Evolutionary conservation across 2,329 filamentous ascomycete species (phyloP).

Genomic region (Kalaharituber pfeilii): DNA sequence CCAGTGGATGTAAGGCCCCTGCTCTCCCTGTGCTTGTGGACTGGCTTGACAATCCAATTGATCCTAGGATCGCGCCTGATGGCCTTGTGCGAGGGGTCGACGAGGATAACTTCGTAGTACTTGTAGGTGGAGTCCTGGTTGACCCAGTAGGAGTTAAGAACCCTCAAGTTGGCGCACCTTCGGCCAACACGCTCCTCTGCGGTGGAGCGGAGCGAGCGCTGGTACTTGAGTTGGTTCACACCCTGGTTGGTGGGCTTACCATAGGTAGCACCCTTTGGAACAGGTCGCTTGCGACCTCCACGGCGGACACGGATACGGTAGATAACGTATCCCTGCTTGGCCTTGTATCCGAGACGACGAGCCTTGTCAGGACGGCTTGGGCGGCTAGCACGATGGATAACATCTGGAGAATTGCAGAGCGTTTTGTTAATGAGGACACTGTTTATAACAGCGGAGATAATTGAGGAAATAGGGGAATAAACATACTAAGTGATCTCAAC

Average conservation of each 20-base stretch:
- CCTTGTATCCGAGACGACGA: conserved; percentile 99
- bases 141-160: conserved; percentile 99
- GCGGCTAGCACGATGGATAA: conserved; percentile 97
- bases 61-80: conserved; percentile 98
- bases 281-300: conserved; percentile 96
- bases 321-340: conserved; percentile 99
- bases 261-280: conserved; percentile 94
- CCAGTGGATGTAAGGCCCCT: conserved; percentile 95
- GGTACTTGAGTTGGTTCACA: conserved; percentile 99
- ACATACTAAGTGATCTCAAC: conserved; percentile 26
- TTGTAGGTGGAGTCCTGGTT: conserved; percentile 99
- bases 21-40: conserved; percentile 99
- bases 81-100: conserved; percentile 99
- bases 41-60: conserved; percentile 99
- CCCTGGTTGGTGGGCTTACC: conserved; percentile 99
- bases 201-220: conserved; percentile 92
- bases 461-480: background rate
- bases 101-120: conserved; percentile 99
- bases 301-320: conserved; percentile 97
- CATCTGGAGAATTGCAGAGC: conserved; percentile 33
- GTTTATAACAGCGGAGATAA: background rate
- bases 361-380: conserved; percentile 99
- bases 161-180: conserved; percentile 95
- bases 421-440: background rate
- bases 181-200: conserved; percentile 99